Conservation (phyloP, 2,329 filamentous ascomycete species). For the Pseudodiploospora longispora region DNA sequence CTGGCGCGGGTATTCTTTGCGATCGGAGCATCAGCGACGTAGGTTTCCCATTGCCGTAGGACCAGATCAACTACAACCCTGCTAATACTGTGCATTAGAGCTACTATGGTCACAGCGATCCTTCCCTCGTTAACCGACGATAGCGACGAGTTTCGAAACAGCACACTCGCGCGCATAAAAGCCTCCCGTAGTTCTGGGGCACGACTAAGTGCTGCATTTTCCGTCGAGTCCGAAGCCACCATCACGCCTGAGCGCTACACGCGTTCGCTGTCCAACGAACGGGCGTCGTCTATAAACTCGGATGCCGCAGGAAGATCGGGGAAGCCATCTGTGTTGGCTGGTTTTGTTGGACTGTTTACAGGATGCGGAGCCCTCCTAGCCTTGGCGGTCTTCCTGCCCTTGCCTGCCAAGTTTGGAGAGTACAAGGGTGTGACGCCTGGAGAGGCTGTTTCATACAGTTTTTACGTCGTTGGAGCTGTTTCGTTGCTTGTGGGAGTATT, state of each 20-base stretch:
- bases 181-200: conserved; percentile 24
- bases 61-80: background rate
- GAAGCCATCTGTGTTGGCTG: conserved; percentile 62
- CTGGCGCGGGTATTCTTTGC: conserved; percentile 82
- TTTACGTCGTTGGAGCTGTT: conserved; percentile 74
- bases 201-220: conserved; percentile 55
- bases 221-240: conserved; percentile 65
- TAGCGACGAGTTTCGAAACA: conserved; percentile 20
- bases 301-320: conserved; percentile 21
- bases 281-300: conserved; percentile 11
- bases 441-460: conserved; percentile 71
- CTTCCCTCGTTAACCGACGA: conserved; percentile 63
- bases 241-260: conserved; percentile 61
- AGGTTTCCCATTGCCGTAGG: conserved; percentile 21
- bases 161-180: conserved; percentile 22
- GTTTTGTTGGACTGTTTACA: conserved; percentile 85
- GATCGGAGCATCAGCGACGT: conserved; percentile 82
- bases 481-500: conserved; percentile 64
- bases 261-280: conserved; percentile 24
- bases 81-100: conserved; percentile 27
- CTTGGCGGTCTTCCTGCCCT: conserved; percentile 71
- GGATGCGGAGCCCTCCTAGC: conserved; percentile 87
- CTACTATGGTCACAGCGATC: conserved; percentile 96
- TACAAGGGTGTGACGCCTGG: conserved; percentile 63
- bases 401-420: conserved; percentile 71